Percentiles rank a stretch among this genome's conserved stretches.
Conservation (phyloP, 352 stramenopile genomes). For the Phytophthora lateralis region DNA sequence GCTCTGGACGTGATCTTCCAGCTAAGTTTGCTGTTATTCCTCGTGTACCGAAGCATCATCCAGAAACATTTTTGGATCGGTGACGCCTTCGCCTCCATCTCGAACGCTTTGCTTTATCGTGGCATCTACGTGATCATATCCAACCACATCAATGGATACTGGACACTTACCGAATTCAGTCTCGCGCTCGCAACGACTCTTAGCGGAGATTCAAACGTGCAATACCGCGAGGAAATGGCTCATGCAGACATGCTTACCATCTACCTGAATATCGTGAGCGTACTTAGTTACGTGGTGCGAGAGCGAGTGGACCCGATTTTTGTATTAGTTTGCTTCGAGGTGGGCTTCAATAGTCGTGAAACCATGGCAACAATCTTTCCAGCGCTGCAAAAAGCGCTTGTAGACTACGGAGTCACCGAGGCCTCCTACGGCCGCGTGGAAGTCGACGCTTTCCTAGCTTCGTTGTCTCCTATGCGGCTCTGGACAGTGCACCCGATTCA, state of each 20-base stretch:
- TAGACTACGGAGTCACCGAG: constrained; percentile 18
- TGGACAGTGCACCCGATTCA: constrained; percentile 33
- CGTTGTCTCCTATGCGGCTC: constrained; percentile 38
- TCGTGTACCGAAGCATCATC: constrained; percentile 41
- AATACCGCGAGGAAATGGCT: constrained; percentile 26
- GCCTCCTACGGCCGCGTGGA: constrained; percentile 14
- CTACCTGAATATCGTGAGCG: constrained; percentile 35
- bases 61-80: constrained; percentile 51
- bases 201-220: constrained; percentile 9
- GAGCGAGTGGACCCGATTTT: constrained; percentile 43
- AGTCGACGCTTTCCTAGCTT: constrained; percentile 30
- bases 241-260: constrained; percentile 47
- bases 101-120: constrained; percentile 38
- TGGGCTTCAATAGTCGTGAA: constrained; percentile 29
- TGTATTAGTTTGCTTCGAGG: constrained; percentile 35
- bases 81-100: constrained; percentile 54
- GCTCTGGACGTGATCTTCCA: constrained; percentile 46
- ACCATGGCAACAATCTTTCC: constrained; percentile 24
- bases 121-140: constrained; percentile 39
- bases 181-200: constrained; percentile 25
- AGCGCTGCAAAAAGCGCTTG: constrained; percentile 15
- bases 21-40: constrained; percentile 43
- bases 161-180: constrained; percentile 48
- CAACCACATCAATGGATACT: constrained; percentile 55
- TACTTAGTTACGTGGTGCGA: constrained; percentile 39